phyloP scores from a whole-genome alignment of 306 rosid genomes.

The Acacia confusa region DNA sequence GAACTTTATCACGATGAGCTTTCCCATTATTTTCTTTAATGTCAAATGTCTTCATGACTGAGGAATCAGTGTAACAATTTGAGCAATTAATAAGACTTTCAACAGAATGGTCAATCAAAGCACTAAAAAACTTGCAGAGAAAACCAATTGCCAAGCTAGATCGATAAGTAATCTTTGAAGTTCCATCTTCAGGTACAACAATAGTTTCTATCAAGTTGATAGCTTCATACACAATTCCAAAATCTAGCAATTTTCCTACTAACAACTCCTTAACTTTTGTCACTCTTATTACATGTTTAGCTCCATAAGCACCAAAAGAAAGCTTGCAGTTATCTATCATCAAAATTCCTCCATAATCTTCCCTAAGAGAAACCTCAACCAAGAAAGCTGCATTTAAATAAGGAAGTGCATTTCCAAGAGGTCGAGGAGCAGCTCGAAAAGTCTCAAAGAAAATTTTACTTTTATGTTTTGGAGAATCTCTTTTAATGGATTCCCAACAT shows the following conservation, averaged over 20 bases:
- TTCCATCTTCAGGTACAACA: constrained; percentile 59
- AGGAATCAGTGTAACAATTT: constrained; percentile 18
- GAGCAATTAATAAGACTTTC: constrained; percentile 26
- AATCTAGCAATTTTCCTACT: constrained; percentile 51
- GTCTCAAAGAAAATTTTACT: constrained; percentile 59
- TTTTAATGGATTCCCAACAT: constrained; percentile 34
- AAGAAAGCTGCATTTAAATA: constrained; percentile 79
- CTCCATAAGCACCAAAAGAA: constrained; percentile 76
- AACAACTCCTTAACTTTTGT: constrained; percentile 63
- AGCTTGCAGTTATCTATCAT: constrained; percentile 53
- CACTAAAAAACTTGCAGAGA: constrained; percentile 66
- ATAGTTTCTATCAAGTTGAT: constrained; percentile 42
- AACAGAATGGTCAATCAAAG: constrained; percentile 41
- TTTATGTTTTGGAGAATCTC: constrained; percentile 33
- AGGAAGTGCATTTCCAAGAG: constrained; percentile 80
- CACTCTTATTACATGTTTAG: constrained; percentile 71
- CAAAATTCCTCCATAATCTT: constrained; percentile 44
- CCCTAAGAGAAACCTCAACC: constrained; percentile 53
- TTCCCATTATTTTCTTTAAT: constrained; percentile 28
- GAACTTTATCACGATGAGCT: constrained; percentile 26
- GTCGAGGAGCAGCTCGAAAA: constrained; percentile 75
- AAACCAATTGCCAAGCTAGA: constrained; percentile 74
- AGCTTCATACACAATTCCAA: constrained; percentile 53
- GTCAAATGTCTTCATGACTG: constrained; percentile 12
- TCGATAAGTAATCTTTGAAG: constrained; percentile 50